A percentile compares a stretch with the other conserved stretches of the same genome.
These are phyloP conservation scores for Syncephalastrum racemosum DNA, from an alignment of 371 early-diverging fungal species.

Conservation along the genomic window DNA sequence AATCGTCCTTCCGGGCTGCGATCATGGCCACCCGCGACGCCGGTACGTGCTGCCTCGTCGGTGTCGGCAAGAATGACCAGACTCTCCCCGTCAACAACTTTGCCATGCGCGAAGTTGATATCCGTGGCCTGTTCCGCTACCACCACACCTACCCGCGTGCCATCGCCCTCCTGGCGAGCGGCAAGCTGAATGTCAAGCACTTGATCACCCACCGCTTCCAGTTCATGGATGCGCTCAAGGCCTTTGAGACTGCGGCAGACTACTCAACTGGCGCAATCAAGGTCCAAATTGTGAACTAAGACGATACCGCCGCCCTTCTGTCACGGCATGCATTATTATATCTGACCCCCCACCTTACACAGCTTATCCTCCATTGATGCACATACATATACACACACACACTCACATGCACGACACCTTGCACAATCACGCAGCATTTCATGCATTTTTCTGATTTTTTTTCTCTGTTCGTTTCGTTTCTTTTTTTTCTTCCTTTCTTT, in stretches of 20 bases:
- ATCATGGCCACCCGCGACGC: conserved; percentile 28
- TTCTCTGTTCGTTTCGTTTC: too few relatives aligned
- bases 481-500: too few relatives aligned
- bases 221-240: conserved; percentile 41
- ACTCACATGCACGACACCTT: too few relatives aligned
- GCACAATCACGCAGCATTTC: too few relatives aligned
- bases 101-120: conserved; percentile 51
- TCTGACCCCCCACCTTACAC: too few relatives aligned
- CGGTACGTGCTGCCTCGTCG: conserved; percentile 43
- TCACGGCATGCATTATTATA: too few relatives aligned
- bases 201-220: conserved; percentile 37
- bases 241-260: conserved; percentile 41
- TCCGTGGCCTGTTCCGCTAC: conserved; percentile 40
- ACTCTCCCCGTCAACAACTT: conserved; percentile 46
- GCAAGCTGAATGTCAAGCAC: conserved; percentile 37
- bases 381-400: too few relatives aligned
- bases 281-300: conserved; percentile 45
- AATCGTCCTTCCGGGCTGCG: conserved; percentile 43
- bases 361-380: too few relatives aligned
- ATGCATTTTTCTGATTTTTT: too few relatives aligned
- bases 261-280: conserved; percentile 42
- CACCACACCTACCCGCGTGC: conserved; percentile 51
- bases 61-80: conserved; percentile 48
- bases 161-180: conserved; percentile 36
- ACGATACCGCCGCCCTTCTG: too few relatives aligned